phyloP scores from a whole-genome alignment of 805 yeast species.

The Yamadazyma tumulicola region DNA sequence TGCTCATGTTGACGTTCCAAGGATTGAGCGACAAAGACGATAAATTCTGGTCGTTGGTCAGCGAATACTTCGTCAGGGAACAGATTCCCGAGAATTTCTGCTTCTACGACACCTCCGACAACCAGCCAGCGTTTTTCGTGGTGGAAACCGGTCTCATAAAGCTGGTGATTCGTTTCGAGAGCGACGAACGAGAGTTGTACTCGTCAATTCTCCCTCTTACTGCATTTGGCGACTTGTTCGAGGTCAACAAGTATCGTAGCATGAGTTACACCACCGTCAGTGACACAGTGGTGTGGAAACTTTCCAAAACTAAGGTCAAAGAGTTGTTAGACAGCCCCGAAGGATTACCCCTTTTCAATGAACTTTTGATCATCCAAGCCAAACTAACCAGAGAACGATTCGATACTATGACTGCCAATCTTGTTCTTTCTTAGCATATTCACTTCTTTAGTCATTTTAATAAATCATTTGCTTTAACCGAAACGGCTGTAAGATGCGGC shows the following conservation, averaged over 20 bases:
- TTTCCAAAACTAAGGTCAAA: slow-evolving; percentile 45
- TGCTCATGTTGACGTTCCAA: slow-evolving; percentile 61
- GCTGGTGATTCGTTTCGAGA: slow-evolving; percentile 36
- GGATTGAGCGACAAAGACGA: slow-evolving; percentile 49
- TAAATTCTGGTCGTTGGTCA: slow-evolving; percentile 62
- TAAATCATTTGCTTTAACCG: too few relatives aligned
- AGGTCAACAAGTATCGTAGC: slow-evolving; percentile 33
- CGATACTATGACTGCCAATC: slow-evolving; percentile 71
- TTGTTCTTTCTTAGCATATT: slow-evolving; percentile 49
- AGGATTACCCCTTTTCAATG: slow-evolving; percentile 57
- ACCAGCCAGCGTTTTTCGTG: slow-evolving; percentile 51
- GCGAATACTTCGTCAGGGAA: slow-evolving; percentile 49
- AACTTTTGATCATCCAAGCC: slow-evolving; percentile 58
- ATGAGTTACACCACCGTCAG: slow-evolving; percentile 53
- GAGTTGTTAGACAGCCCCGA: slow-evolving; percentile 41
- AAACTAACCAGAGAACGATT: slow-evolving; percentile 67
- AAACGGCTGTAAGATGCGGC: too few relatives aligned
- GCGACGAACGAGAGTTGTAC: slow-evolving; percentile 32
- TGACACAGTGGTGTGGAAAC: slow-evolving; percentile 66
- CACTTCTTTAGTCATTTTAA: too few relatives aligned
- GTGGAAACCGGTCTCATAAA: slow-evolving; percentile 48
- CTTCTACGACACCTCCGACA: slow-evolving; percentile 43
- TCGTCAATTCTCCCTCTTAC: slow-evolving; percentile 64
- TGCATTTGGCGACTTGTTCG: slow-evolving; percentile 61
- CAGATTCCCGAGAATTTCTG: slow-evolving; percentile 43